Evolutionary conservation across 257 asterid species (phyloP).

Genomic region (Dorcoceras hygrometricum): DNA sequence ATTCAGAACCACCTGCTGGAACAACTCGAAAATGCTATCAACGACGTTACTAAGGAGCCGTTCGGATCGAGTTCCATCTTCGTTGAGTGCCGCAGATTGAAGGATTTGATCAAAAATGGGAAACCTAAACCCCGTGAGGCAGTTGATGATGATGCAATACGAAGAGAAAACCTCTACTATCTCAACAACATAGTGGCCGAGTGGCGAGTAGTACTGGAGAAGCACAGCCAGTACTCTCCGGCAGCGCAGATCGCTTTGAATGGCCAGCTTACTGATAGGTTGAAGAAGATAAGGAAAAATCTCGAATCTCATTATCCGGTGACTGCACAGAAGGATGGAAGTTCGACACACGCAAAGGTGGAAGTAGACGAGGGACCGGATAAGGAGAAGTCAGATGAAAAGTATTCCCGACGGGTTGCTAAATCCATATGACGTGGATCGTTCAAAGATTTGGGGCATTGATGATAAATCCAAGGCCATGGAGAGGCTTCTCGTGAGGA

Average conservation of each 20-base stretch:
- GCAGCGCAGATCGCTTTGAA: slow-evolving; percentile 5
- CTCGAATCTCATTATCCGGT: background rate
- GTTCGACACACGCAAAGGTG: too few relatives aligned
- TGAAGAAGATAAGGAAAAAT: slow-evolving; percentile 27
- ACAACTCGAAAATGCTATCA: slow-evolving; percentile 20
- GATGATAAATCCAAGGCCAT: slow-evolving; percentile 32
- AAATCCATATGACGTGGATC: slow-evolving; percentile 27
- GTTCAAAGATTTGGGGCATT: slow-evolving; percentile 26
- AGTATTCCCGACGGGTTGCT: slow-evolving; percentile 28
- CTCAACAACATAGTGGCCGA: slow-evolving; percentile 35
- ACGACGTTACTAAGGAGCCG: background rate
- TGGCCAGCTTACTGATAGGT: slow-evolving; percentile 8
- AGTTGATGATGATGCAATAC: background rate
- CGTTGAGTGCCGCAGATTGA: slow-evolving; percentile 15
- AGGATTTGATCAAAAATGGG: background rate
- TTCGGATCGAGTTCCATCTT: background rate
- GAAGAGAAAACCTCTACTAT: slow-evolving; percentile 35
- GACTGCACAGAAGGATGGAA: too few relatives aligned
- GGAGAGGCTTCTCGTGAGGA: slow-evolving; percentile 37
- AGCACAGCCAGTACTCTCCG: slow-evolving; percentile 1
- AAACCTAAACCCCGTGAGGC: background rate
- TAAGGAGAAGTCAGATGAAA: background rate
- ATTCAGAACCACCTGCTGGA: slow-evolving; percentile 27
- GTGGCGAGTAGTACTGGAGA: slow-evolving; percentile 28
- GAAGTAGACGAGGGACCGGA: too few relatives aligned